Evolutionary conservation across 1,284 basidiomycete genomes (phyloP).

Genomic region (Fomitopsis schrenkii): DNA sequence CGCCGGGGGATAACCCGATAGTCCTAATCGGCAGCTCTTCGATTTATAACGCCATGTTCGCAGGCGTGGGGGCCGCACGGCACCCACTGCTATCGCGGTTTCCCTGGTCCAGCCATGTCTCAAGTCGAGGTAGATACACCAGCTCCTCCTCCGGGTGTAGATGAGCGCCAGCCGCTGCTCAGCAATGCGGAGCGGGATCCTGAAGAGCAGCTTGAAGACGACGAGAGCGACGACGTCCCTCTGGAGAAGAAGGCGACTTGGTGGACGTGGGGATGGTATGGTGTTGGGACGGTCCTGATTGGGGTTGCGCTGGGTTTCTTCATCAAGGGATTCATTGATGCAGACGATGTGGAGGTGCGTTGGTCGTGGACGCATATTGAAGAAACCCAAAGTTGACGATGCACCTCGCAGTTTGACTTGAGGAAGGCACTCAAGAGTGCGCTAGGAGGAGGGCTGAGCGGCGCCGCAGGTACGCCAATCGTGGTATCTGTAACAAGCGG

Average conservation of each 20-base stretch:
- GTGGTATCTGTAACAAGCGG: not conserved
- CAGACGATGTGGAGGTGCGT: conserved; percentile 62
- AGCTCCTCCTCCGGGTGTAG: not conserved
- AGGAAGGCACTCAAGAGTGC: conserved; percentile 72
- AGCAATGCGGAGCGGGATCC: not conserved
- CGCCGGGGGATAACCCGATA: not conserved
- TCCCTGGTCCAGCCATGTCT: conserved; percentile 2
- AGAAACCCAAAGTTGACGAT: no score
- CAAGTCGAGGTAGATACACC: not conserved
- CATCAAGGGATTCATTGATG: conserved; percentile 66
- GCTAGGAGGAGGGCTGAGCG: conserved; percentile 81
- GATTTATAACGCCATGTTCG: conserved; percentile 4
- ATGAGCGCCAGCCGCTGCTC: conserved; percentile 9
- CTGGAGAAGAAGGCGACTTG: conserved; percentile 22
- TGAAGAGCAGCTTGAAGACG: not conserved
- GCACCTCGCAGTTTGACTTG: conserved; percentile 63
- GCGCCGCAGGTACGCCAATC: conserved; percentile 61
- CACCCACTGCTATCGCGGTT: not conserved
- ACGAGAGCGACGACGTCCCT: not conserved
- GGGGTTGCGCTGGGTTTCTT: conserved; percentile 44
- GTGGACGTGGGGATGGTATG: conserved; percentile 30
- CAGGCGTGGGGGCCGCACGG: not conserved
- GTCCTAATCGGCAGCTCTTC: not conserved
- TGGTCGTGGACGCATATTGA: not conserved
- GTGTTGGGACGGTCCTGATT: conserved; percentile 30